Base-by-base conservation (phyloP, 1,284 basidiomycete species). In the Apiotrichum gracile region DNA sequence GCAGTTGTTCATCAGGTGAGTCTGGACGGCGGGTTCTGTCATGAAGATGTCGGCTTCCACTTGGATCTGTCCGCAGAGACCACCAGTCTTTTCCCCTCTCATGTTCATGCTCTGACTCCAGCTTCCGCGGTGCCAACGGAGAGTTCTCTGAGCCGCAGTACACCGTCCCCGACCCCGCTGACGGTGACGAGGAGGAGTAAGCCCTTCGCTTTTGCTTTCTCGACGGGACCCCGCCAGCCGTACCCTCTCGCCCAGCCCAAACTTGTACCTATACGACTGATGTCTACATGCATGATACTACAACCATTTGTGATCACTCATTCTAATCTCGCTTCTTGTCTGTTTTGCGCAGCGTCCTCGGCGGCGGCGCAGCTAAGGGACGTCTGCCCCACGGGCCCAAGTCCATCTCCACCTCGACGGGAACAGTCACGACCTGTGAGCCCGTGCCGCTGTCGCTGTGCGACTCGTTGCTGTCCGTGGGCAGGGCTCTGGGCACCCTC, bases 1-100 rank as follows among this genome's bases (percentile, higher is more conserved):
- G 61, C 62, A 47, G 41, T 37, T 71, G 14, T 71, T 60, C 54
- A 55, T 73, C 9, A 66, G 66, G 71, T 72, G 43, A 50, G 68
- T 63, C 9, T 21, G 7, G 8, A 9, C 17, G 5, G 4, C 9
- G 33, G 8, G 7, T 10, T n/a, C n/a, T n/a, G n/a, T n/a, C n/a
- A n/a, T n/a, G n/a, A n/a, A n/a, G n/a, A n/a, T n/a, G n/a, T n/a
- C n/a, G n/a, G n/a, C n/a, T n/a, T n/a, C n/a, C n/a, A n/a, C n/a
- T n/a, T n/a, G n/a, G n/a, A n/a, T n/a, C n/a, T n/a, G n/a, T n/a
- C n/a, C n/a, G n/a, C n/a, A n/a, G n/a, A n/a, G n/a, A n/a, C n/a
- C n/a, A n/a, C n/a, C n/a, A n/a, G n/a, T n/a, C n/a, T n/a, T n/a
- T n/a, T n/a, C n/a, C n/a, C n/a, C n/a, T n/a, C n/a, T n/a, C n/a